These are phyloP conservation scores for Colletotrichum horii DNA, from an alignment of 2,329 filamentous ascomycete species.

Conservation along the genomic window DNA sequence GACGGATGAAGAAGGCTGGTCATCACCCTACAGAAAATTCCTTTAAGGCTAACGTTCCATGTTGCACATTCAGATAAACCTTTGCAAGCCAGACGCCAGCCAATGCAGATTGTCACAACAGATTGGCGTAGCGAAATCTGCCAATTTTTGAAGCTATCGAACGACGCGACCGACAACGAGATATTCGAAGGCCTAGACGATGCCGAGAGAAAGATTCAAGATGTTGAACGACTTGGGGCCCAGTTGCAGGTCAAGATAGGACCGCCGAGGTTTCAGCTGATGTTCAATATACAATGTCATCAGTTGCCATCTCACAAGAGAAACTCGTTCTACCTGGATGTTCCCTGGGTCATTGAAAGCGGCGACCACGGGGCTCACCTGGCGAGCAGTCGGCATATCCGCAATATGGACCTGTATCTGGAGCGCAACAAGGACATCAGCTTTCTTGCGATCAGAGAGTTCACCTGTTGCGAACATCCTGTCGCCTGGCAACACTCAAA, in stretches of 20 bases:
- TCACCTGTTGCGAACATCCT: not conserved
- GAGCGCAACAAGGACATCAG: not conserved
- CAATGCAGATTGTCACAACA: not conserved
- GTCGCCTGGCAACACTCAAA: not conserved
- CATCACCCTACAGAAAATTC: no score
- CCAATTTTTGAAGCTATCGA: not conserved
- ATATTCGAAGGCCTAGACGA: not conserved
- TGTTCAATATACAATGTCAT: not conserved
- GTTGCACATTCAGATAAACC: not conserved
- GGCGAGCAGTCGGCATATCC: not conserved
- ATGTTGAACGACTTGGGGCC: no score
- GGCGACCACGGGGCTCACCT: not conserved
- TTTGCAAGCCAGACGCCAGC: not conserved
- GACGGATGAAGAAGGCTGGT: no score
- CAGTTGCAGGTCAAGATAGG: not conserved
- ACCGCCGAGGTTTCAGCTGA: not conserved
- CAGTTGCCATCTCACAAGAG: not conserved
- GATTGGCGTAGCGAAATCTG: not conserved
- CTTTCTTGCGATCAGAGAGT: not conserved
- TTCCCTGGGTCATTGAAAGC: not conserved
- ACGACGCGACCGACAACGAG: not conserved
- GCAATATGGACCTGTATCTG: not conserved
- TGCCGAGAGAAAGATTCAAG: not conserved
- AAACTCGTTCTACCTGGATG: not conserved
- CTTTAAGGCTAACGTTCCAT: no score